A percentile compares a stretch with the other conserved stretches of the same genome.
Evolutionary conservation across 441 rosid genomes (phyloP).

Genomic region (Macaranga tanarius): DNA sequence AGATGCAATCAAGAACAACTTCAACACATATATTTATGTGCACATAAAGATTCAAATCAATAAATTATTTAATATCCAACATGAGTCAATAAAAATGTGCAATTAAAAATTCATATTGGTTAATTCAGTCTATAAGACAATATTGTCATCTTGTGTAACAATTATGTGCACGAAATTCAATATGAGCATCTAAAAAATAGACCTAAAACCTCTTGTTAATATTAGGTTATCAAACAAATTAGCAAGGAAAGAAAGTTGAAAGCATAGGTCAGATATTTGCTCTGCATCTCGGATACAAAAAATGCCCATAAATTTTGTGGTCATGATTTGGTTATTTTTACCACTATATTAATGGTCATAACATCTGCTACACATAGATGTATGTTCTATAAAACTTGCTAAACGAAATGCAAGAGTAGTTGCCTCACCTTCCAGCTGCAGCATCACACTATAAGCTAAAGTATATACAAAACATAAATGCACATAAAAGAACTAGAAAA

Average conservation of each 20-base stretch:
- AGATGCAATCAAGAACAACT: background rate
- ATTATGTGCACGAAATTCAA: background rate
- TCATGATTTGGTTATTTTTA: slow-evolving; percentile 67
- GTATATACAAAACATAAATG: background rate
- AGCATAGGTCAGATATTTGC: too few species aligned
- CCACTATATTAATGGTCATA: slow-evolving; percentile 96
- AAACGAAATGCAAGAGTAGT: slow-evolving; percentile 85
- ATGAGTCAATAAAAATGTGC: background rate
- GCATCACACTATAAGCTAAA: slow-evolving; percentile 20
- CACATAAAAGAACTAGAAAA: background rate
- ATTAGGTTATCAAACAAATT: background rate
- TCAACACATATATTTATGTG: background rate
- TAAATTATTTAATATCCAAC: background rate
- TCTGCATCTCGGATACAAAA: background rate
- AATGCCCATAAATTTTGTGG: background rate
- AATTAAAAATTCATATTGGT: background rate
- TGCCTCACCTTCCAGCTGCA: slow-evolving; percentile 96
- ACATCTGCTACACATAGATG: slow-evolving; percentile 96
- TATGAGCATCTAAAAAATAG: background rate
- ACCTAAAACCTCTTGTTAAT: background rate
- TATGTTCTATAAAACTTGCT: slow-evolving; percentile 81
- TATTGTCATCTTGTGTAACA: background rate
- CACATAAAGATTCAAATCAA: background rate
- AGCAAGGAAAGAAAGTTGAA: background rate
- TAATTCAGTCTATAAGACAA: background rate